Percentiles rank a stretch among this genome's conserved stretches.
Evolutionary conservation across 306 rosid genomes (phyloP).

Genomic region (Cucumis melo): DNA sequence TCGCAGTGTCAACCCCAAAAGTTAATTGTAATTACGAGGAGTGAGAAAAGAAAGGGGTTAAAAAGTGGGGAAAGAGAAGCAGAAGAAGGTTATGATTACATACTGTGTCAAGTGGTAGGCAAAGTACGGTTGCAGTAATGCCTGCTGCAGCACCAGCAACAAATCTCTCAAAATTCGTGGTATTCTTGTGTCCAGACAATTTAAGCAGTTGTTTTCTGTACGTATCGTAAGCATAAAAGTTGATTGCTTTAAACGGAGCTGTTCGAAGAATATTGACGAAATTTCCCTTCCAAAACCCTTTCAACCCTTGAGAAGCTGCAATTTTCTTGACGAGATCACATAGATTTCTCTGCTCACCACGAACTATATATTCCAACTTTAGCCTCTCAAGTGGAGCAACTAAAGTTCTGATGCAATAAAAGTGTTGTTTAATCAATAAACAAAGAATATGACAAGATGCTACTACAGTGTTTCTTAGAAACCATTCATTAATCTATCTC

Average conservation of each 20-base stretch:
- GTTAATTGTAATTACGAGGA: too few relatives aligned
- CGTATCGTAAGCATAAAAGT: conserved; percentile 80
- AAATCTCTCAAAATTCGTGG: conserved; percentile 81
- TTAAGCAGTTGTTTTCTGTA: conserved; percentile 72
- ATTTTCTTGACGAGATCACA: conserved; percentile 48
- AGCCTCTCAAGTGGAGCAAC: conserved; percentile 97
- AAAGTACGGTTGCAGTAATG: conserved; percentile 62
- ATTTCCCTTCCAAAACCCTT: conserved; percentile 97
- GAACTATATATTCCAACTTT: conserved; percentile 87
- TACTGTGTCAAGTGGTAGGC: conserved; percentile 96
- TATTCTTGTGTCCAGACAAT: conserved; percentile 59
- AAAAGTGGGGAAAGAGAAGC: neutral
- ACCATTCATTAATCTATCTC: neutral
- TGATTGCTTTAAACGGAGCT: conserved; percentile 90
- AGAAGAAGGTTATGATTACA: conserved; percentile 13
- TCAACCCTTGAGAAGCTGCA: conserved; percentile 71
- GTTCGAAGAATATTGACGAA: conserved; percentile 82
- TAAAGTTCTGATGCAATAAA: conserved; percentile 48
- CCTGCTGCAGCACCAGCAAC: conserved; percentile 97
- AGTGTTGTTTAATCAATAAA: neutral
- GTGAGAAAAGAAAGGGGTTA: neutral
- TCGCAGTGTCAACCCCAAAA: neutral
- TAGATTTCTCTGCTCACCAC: conserved; percentile 66
- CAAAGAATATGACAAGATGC: neutral
- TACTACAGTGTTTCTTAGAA: neutral